Evolutionary conservation across 169 alveolate species (phyloP).

Genomic region (Theileria luwenshuni): DNA sequence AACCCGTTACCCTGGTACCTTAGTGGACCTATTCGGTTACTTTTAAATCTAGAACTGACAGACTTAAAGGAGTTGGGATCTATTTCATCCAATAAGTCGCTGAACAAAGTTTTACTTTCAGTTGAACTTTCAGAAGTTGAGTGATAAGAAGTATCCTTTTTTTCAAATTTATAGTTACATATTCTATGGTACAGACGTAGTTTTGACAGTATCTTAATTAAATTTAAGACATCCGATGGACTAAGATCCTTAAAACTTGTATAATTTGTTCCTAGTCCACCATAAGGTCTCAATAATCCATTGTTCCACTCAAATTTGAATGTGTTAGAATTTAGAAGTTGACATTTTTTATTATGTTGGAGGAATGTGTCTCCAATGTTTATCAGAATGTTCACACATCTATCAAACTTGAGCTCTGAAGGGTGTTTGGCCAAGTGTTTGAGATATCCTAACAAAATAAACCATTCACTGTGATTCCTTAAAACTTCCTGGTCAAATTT

Average conservation of each 20-base stretch:
- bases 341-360: conserved; percentile 22
- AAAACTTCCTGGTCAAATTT: background rate
- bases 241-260: background rate
- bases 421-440: conserved; percentile 38
- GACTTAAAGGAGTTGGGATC: conserved; percentile 12
- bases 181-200: conserved; percentile 39
- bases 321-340: background rate
- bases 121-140: background rate
- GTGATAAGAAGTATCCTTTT: background rate
- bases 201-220: conserved; percentile 29
- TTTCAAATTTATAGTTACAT: background rate
- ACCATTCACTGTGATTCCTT: conserved; percentile 51
- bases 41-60: background rate
- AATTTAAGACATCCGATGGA: conserved; percentile 21
- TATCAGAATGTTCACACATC: conserved; percentile 35
- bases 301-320: conserved; percentile 27
- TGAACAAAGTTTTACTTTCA: background rate
- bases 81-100: background rate
- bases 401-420: conserved; percentile 32
- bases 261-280: background rate
- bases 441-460: conserved; percentile 29
- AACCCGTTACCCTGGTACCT: conserved; percentile 25
- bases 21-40: conserved; percentile 41
- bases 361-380: conserved; percentile 23
- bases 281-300: conserved; percentile 12